These are phyloP conservation scores for Nemania diffusa DNA, from an alignment of 2,329 filamentous ascomycete species.

Conservation along the genomic window DNA sequence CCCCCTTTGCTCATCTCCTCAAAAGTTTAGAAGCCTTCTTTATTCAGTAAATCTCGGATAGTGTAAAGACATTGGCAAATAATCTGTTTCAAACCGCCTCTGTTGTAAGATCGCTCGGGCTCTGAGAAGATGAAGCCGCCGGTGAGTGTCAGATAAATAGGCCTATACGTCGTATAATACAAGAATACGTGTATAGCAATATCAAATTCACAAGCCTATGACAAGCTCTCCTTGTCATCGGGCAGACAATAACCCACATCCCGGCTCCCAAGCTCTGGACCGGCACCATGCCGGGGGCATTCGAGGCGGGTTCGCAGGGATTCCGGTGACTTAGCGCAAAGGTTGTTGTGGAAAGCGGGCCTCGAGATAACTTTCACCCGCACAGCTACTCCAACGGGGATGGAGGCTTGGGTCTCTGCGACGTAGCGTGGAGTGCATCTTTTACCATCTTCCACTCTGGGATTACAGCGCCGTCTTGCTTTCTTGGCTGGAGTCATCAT, in stretches of 20 bases:
- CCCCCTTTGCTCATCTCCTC: neutral
- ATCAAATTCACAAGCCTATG: neutral
- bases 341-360: neutral
- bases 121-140: neutral
- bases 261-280: neutral
- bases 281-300: slow-evolving; percentile 10
- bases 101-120: neutral
- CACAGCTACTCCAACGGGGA: slow-evolving; percentile 9
- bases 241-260: neutral
- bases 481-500: slow-evolving; percentile 10
- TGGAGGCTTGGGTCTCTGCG: slow-evolving; percentile 9
- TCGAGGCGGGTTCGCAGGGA: slow-evolving; percentile 1
- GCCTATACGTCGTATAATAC: neutral
- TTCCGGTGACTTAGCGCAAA: neutral
- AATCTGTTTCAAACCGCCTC: neutral
- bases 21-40: neutral
- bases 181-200: neutral
- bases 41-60: neutral
- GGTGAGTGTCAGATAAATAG: neutral
- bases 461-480: slow-evolving; percentile 13
- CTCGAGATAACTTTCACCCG: slow-evolving; percentile 2
- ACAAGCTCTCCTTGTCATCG: neutral
- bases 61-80: neutral
- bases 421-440: neutral
- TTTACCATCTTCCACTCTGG: slow-evolving; percentile 18